Conservation (phyloP, 2,329 filamentous ascomycete species). For the Apiospora phragmitis region DNA sequence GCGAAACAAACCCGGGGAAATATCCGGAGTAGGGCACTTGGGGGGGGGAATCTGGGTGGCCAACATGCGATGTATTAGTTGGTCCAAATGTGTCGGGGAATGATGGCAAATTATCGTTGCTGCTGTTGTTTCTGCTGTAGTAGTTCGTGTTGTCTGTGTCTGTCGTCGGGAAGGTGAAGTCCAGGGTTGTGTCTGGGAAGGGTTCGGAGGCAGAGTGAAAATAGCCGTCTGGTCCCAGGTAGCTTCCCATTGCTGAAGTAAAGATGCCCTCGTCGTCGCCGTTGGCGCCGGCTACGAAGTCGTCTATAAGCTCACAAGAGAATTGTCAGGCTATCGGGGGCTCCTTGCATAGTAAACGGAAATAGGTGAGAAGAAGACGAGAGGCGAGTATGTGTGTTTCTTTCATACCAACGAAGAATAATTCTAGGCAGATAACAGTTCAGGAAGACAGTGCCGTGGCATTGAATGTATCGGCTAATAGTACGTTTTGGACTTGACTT, state of each 20-base stretch:
- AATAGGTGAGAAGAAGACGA: not conserved
- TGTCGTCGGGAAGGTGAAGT: not conserved
- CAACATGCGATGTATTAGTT: not conserved
- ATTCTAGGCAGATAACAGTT: not conserved
- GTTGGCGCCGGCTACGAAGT: not conserved
- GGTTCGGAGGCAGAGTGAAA: not conserved
- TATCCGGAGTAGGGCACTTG: not conserved
- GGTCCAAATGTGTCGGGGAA: not conserved
- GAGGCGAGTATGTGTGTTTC: not conserved
- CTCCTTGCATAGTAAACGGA: not conserved
- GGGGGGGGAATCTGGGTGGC: not conserved
- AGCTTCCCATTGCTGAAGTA: slow-evolving; percentile 4
- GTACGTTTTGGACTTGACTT: not conserved
- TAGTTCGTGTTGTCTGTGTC: not conserved
- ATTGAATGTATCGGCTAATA: not conserved
- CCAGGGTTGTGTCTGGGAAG: not conserved
- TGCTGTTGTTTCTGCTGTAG: not conserved
- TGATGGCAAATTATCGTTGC: not conserved
- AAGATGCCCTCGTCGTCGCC: not conserved
- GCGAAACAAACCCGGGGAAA: not conserved
- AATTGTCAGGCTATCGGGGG: not conserved
- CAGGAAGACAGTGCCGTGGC: not conserved
- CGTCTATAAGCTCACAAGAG: not conserved
- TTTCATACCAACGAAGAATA: not conserved
- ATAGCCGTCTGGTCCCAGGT: not conserved